Base-by-base conservation (phyloP, 306 rosid genomes). In the Inga oerstediana region DNA sequence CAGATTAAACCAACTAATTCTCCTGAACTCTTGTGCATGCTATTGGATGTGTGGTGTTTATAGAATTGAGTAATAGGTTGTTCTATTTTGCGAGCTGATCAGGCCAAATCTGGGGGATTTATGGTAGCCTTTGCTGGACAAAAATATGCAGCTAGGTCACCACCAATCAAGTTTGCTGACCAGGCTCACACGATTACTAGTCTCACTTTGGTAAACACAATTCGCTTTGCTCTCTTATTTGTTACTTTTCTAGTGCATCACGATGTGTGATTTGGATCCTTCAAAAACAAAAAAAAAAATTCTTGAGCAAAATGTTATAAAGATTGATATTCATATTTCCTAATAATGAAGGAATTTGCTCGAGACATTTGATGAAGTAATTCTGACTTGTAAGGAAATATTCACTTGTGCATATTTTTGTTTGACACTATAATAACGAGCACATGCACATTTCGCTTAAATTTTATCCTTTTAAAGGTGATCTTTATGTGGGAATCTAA, bases 121-220 rank as follows among this genome's bases (percentile, higher is more conserved):
- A 96, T 93, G 99, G 98, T 96, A 22, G 97, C 99, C 45, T 96
- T 93, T 89, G 97, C 98, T 15, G 98, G 99, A 77, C 82, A 83
- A 80, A 93, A 96, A 82, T 93, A 96, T 84, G 99, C 99, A 73
- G 99, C 97, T 78, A 96, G 98, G 86, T 93, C 99, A 62, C 82
- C 66, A 51, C 98, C 99, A 30, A 52, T 85, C 75, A 79, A 92
- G 87, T 81, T 96, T 78, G 89, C 88, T 14, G 98, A 93, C 81
- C 64, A 45, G 56, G 76, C 59, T 67, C 59, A 93, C 88, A 87
- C 86, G 44, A 91, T 93, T 66, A 93, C 90, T 32, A 93, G 93
- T 87, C 89, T 96, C 90, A 90, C 98, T 79, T 77, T 93, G 98
- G 99, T 96, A 91, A 81, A 61, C 54, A 19, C 79, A 43, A 4